These are phyloP conservation scores for Hanseniaspora taiwanica DNA, from an alignment of 805 yeast species.

Conservation along the genomic window DNA sequence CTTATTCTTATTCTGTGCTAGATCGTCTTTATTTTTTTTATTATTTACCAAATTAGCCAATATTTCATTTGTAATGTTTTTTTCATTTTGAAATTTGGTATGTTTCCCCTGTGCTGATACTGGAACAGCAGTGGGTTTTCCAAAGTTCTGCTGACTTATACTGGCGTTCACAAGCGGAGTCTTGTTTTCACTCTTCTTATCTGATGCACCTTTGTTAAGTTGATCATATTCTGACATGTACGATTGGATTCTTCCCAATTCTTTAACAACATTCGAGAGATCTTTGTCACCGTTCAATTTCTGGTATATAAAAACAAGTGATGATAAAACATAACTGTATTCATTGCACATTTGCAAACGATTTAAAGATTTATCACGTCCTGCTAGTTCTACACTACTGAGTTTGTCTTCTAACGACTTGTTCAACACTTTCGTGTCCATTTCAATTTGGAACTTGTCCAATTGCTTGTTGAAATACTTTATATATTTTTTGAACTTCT, in stretches of 20 bases:
- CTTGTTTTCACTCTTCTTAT: conserved; percentile 13
- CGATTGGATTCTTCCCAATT: conserved; percentile 50
- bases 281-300: conserved; percentile 17
- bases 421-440: conserved; percentile 12
- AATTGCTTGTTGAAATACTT: conserved; percentile 15
- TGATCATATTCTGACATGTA: conserved; percentile 44
- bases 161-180: conserved; percentile 32
- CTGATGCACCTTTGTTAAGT: conserved; percentile 8
- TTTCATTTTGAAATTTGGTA: conserved; percentile 9
- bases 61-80: conserved; percentile 2
- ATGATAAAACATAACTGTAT: conserved; percentile 18
- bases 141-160: conserved; percentile 36
- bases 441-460: conserved; percentile 9
- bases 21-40: conserved; percentile 2
- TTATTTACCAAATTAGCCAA: conserved; percentile 5
- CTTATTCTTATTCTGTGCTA: too few relatives aligned
- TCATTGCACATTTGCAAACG: conserved; percentile 16
- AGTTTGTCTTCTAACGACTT: conserved; percentile 20
- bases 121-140: conserved; percentile 30
- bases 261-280: conserved; percentile 42
- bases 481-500: conserved; percentile 18
- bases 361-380: conserved; percentile 10
- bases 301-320: conserved; percentile 19
- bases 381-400: conserved; percentile 5
- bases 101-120: neutral